Conservation (phyloP, 441 rosid species). For the Croton laevigatus region DNA sequence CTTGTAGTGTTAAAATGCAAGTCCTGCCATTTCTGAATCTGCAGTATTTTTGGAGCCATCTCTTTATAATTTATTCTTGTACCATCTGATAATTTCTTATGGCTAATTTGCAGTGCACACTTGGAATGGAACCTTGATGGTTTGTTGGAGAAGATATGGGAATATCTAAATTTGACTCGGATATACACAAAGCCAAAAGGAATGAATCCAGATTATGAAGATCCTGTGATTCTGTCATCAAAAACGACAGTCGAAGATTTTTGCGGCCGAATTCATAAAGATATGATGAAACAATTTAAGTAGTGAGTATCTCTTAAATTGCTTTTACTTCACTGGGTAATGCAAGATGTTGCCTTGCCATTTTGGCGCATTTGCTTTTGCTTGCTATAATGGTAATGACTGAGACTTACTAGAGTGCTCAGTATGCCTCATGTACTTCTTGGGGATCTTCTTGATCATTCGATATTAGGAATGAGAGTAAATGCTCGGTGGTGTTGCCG, state of each 20-base stretch:
- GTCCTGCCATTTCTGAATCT: neutral
- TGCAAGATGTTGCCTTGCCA: neutral
- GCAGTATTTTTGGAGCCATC: neutral
- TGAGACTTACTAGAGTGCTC: neutral
- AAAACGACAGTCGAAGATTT: constrained; percentile 90
- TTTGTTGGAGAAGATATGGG: constrained; percentile 88
- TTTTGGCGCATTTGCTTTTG: neutral
- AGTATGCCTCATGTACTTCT: neutral
- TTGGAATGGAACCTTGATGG: constrained; percentile 98
- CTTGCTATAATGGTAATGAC: neutral
- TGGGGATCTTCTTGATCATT: neutral
- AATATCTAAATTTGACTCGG: constrained; percentile 80
- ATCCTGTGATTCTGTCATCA: constrained; percentile 92
- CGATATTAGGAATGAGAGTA: neutral
- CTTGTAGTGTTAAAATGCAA: neutral
- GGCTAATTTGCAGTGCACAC: constrained; percentile 61
- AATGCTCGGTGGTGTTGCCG: neutral
- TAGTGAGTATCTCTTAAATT: constrained; percentile 57
- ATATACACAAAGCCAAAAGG: constrained; percentile 96
- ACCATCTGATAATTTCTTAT: neutral
- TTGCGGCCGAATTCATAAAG: constrained; percentile 84
- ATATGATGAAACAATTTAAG: constrained; percentile 87
- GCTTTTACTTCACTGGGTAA: neutral
- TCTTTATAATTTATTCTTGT: neutral
- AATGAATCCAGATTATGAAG: constrained; percentile 97